Evolutionary conservation across 345 rosid genomes (phyloP), one percentile per base, ranked within the genome.

Genomic region (Arabis alpina): DNA sequence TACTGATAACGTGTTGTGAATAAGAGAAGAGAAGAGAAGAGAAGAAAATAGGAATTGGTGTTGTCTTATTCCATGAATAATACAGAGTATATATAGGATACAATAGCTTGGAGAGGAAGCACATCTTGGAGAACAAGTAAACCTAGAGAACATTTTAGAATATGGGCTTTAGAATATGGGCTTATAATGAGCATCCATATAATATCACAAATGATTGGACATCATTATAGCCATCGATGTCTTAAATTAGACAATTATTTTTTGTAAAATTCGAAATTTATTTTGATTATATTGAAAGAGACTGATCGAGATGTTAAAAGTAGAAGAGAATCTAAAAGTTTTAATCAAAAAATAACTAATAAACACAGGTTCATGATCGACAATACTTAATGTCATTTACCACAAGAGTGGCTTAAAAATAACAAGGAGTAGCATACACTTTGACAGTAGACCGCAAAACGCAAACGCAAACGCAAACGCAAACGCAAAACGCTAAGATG

Each of bases 401-500:
- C 41, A 37, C 43, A 64, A 63, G n/a, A 48, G 50, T 61, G 48
- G 48, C 50, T 53, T 43, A 34, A 55, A 14, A 51, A 40, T 41
- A 49, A 64, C 72, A 40, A 41, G 10, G 24, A 49, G 59, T 28
- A 6, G 8, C 37, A 41, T 71, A 52, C 74, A 70, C 44, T 70
- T 57, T 41, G 55, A 66, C 19, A 59, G 56, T 51, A 50, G 66
- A 56, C 37, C 37, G 37, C 37, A 6, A 32, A 32, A 7, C 39
- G 39, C 70, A 4, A 66, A 74, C 30, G 30, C 30, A 27, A 27
- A 27, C 30, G 30, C 30, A 27, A 32, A 32, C 36, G 36, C 36
- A 32, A 34, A 8, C 40, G 40, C 64, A 4, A 67, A 74, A 61
- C 45, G 75, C 75, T 53, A 66, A 66, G 23, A 64, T 48, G 65